Conservation (phyloP, 306 rosid genomes). For the Carpinus viminea region DNA sequence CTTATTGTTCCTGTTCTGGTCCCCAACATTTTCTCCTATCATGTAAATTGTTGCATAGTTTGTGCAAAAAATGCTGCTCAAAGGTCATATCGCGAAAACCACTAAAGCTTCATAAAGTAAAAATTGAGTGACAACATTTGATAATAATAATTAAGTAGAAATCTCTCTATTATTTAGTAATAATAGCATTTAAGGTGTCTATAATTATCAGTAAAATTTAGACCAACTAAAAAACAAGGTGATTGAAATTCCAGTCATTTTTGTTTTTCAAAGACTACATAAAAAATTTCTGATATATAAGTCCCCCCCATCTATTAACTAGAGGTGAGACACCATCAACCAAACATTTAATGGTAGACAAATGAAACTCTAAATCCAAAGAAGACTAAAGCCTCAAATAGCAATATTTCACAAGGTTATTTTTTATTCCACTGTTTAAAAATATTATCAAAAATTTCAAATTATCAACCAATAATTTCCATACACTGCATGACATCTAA, state of each 20-base stretch:
- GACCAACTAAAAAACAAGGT: not conserved
- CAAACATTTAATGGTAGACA: not conserved
- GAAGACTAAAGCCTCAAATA: not conserved
- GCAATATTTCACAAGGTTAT: not conserved
- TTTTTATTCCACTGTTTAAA: not conserved
- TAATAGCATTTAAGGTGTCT: not conserved
- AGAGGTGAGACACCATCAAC: not conserved
- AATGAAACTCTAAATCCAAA: not conserved
- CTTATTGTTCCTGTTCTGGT: conserved; percentile 1
- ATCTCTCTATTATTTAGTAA: not conserved
- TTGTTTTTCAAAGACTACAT: not conserved
- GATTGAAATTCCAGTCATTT: not conserved
- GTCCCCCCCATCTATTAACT: not conserved
- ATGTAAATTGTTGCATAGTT: not conserved
- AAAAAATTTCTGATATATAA: not conserved
- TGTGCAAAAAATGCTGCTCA: too few species aligned
- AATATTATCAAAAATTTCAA: not conserved
- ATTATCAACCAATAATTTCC: not conserved
- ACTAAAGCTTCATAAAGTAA: not conserved
- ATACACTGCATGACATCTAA: not conserved
- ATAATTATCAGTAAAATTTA: not conserved
- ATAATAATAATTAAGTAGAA: not conserved
- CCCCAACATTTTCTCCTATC: not conserved
- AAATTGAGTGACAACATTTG: not conserved
- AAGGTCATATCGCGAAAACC: not conserved